phyloP scores from a whole-genome alignment of 192 early-diverging fungal genomes.

The Lunasporangiospora selenospora region DNA sequence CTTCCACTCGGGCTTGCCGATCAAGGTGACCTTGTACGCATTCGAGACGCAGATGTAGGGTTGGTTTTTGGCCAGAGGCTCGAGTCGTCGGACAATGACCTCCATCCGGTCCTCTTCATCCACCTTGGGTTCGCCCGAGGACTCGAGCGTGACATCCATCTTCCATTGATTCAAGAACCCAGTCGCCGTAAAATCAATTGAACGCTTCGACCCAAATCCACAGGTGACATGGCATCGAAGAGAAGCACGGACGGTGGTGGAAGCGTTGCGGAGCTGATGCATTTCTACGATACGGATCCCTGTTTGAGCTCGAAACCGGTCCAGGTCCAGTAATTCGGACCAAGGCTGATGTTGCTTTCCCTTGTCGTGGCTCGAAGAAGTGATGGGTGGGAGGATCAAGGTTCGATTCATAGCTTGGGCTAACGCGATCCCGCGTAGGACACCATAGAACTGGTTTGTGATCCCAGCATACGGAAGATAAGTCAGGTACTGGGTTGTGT shows the following conservation, averaged over 20 bases:
- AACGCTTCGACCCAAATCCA: slow-evolving; percentile 15
- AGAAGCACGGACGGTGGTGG: too few species aligned
- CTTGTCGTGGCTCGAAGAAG: slow-evolving; percentile 20
- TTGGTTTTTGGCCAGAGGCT: too few species aligned
- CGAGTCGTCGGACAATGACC: too few species aligned
- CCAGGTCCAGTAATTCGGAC: slow-evolving; percentile 29
- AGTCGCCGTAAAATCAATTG: slow-evolving; percentile 22
- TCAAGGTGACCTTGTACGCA: slow-evolving; percentile 19
- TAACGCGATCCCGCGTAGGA: slow-evolving; percentile 19
- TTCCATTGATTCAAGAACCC: slow-evolving; percentile 28
- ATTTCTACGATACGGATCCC: slow-evolving; percentile 22
- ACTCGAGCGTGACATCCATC: slow-evolving; percentile 1
- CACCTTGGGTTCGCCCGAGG: neutral
- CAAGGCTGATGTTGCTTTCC: slow-evolving; percentile 27
- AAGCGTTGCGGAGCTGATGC: slow-evolving; percentile 15
- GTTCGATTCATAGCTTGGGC: slow-evolving; percentile 20
- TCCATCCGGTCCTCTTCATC: too few species aligned
- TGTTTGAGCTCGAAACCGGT: slow-evolving; percentile 7
- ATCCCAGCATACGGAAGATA: slow-evolving; percentile 31
- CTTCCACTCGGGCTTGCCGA: slow-evolving; percentile 29
- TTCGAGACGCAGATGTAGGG: slow-evolving; percentile 32
- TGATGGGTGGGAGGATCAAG: slow-evolving; percentile 35
- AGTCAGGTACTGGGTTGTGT: slow-evolving; percentile 4
- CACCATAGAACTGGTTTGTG: slow-evolving; percentile 36
- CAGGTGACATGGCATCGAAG: slow-evolving; percentile 21